A percentile compares a stretch with the other conserved stretches of the same genome.
phyloP scores from a whole-genome alignment of 2,329 filamentous ascomycete genomes.

The Cordyceps fumosorosea region DNA sequence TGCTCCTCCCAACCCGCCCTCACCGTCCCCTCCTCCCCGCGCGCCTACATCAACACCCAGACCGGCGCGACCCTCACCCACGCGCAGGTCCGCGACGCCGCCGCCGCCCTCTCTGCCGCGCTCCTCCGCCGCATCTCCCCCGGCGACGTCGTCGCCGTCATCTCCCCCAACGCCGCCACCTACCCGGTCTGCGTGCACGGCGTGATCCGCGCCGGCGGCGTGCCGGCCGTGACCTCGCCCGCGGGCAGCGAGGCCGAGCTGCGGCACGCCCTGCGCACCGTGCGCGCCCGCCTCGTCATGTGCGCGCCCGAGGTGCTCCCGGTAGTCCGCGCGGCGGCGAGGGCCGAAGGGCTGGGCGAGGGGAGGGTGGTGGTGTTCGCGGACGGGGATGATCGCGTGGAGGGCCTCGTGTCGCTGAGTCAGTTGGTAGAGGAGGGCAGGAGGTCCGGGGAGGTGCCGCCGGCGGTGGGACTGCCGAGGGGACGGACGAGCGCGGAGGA shows the following conservation, averaged over 20 bases:
- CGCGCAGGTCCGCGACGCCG: constrained; percentile 1
- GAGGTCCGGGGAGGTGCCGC: background rate
- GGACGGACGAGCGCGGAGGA: constrained; percentile 12
- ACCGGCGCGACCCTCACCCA: constrained; percentile 1
- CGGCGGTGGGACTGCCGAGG: background rate
- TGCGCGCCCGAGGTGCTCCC: background rate
- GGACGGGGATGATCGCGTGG: background rate
- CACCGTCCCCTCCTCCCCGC: background rate
- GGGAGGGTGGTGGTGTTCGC: background rate
- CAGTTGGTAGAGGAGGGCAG: background rate
- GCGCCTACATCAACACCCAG: constrained; percentile 2
- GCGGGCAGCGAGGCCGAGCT: background rate
- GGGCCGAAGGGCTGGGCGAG: background rate
- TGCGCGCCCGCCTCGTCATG: constrained; percentile 1
- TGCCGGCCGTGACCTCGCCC: constrained; percentile 6
- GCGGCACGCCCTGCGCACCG: constrained; percentile 3
- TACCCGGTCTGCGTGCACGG: constrained; percentile 6
- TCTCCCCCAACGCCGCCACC: constrained; percentile 4
- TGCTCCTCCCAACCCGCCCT: background rate
- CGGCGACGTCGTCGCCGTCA: constrained; percentile 1
- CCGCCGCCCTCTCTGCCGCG: background rate
- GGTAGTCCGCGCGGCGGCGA: background rate
- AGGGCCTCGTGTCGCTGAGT: background rate
- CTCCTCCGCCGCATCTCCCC: background rate
- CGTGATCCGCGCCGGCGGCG: constrained; percentile 9